Conservation (phyloP, 2,329 filamentous ascomycete genomes). For the Ophidiomyces ophidiicola region DNA sequence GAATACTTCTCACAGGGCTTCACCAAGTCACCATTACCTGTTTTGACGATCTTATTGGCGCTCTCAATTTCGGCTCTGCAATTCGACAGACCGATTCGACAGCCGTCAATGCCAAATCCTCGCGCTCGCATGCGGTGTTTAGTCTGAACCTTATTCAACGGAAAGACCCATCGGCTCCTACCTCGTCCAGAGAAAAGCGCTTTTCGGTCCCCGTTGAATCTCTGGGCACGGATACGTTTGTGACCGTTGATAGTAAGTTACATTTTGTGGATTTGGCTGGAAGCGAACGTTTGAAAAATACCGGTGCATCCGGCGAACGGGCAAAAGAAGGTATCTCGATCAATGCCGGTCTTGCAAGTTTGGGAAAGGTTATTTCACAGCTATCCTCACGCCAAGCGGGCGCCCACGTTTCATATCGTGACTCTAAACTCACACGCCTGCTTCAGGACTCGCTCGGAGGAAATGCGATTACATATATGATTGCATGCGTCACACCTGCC, state of each 20-base stretch:
- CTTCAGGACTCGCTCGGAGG: slow-evolving; percentile 94
- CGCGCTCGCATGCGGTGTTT: slow-evolving; percentile 93
- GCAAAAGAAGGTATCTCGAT: slow-evolving; percentile 96
- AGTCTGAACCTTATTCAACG: slow-evolving; percentile 82
- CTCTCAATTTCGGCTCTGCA: slow-evolving; percentile 80
- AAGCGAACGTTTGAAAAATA: slow-evolving; percentile 94
- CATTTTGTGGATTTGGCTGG: slow-evolving; percentile 97
- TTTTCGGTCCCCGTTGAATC: slow-evolving; percentile 77
- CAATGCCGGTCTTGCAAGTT: slow-evolving; percentile 84
- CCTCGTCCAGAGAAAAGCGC: slow-evolving; percentile 61
- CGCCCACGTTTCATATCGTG: slow-evolving; percentile 90
- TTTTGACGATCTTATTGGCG: slow-evolving; percentile 77
- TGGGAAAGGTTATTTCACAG: slow-evolving; percentile 97
- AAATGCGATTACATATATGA: slow-evolving; percentile 98
- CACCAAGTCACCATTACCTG: slow-evolving; percentile 81
- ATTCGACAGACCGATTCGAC: slow-evolving; percentile 96
- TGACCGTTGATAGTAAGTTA: slow-evolving; percentile 94
- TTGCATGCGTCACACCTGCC: slow-evolving; percentile 91
- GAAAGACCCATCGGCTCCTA: slow-evolving; percentile 44
- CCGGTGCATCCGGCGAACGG: slow-evolving; percentile 83
- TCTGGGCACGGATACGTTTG: slow-evolving; percentile 46
- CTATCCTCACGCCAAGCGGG: slow-evolving; percentile 78
- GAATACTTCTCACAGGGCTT: slow-evolving; percentile 84
- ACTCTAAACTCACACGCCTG: slow-evolving; percentile 89
- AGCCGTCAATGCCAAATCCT: slow-evolving; percentile 94